These are phyloP conservation scores for Plasmodium reichenowi DNA, from an alignment of 169 alveolate species.

Conservation along the genomic window DNA sequence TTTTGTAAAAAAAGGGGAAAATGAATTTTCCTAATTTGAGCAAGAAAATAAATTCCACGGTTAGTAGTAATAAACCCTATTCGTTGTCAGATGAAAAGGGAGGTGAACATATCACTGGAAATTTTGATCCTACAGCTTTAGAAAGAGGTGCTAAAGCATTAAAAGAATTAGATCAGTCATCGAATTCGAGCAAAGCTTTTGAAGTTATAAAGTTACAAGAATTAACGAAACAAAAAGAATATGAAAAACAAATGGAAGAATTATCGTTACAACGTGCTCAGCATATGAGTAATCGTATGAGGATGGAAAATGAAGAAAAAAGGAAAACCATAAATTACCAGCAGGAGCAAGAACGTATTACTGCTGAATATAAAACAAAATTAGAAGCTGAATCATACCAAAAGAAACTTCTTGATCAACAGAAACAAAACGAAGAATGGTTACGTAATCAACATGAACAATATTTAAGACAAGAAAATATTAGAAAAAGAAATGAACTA, in stretches of 20 bases:
- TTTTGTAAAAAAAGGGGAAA: neutral
- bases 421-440: conserved; percentile 94
- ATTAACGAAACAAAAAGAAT: conserved; percentile 94
- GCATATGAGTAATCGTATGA: conserved; percentile 82
- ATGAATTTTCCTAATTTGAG: conserved; percentile 71
- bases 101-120: conserved; percentile 40
- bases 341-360: conserved; percentile 94
- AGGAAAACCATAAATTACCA: conserved; percentile 93
- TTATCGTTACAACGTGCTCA: conserved; percentile 77
- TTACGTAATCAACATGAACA: conserved; percentile 93
- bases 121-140: conserved; percentile 97
- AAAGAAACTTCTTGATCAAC: conserved; percentile 93
- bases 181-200: conserved; percentile 96
- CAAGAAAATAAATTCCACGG: conserved; percentile 20
- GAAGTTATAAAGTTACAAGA: conserved; percentile 96
- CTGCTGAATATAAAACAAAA: conserved; percentile 95
- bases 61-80: neutral
- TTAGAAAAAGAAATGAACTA: conserved; percentile 89
- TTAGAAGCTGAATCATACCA: conserved; percentile 93
- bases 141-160: conserved; percentile 99
- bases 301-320: conserved; percentile 93
- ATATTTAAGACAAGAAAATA: conserved; percentile 92
- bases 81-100: conserved; percentile 9
- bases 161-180: conserved; percentile 93
- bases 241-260: conserved; percentile 92